phyloP scores from a whole-genome alignment of 2,329 filamentous ascomycete genomes.

The Calcarisporium arbuscula region DNA sequence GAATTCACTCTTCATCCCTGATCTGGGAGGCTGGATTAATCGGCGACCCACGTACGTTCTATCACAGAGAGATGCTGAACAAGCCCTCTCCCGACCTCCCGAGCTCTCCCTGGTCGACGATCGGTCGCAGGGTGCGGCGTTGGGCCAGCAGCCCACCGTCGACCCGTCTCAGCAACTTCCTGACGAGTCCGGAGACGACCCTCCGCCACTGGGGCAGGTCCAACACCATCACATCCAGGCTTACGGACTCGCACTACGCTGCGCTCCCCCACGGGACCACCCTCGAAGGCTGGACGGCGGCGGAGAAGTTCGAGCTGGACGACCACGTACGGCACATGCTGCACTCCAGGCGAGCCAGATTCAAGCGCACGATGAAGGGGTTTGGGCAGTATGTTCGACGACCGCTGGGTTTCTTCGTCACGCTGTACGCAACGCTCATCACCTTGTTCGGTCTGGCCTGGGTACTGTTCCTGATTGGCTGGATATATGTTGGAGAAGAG shows the following conservation, averaged over 20 bases:
- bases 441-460: slow-evolving; percentile 80
- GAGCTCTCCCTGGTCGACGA: no score
- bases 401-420: slow-evolving; percentile 77
- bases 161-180: no score
- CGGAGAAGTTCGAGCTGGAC: slow-evolving; percentile 71
- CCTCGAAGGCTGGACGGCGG: slow-evolving; percentile 67
- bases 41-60: slow-evolving; percentile 73
- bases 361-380: slow-evolving; percentile 72
- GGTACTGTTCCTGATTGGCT: slow-evolving; percentile 87
- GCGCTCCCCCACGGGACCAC: slow-evolving; percentile 69
- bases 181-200: slow-evolving; percentile 14
- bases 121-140: slow-evolving; percentile 15
- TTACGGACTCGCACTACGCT: slow-evolving; percentile 69
- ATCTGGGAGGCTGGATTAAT: slow-evolving; percentile 70
- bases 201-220: slow-evolving; percentile 28
- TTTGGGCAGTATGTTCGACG: slow-evolving; percentile 73
- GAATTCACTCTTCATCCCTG: slow-evolving; percentile 81
- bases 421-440: slow-evolving; percentile 74
- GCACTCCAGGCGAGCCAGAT: slow-evolving; percentile 71
- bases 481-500: slow-evolving; percentile 73
- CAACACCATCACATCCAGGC: slow-evolving; percentile 58
- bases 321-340: slow-evolving; percentile 85
- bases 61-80: slow-evolving; percentile 39
- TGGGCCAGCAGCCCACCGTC: slow-evolving; percentile 4
- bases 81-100: no score